Evolutionary conservation across 1,284 basidiomycete species (phyloP), one percentile per base, ranked within the genome.

Genomic region (Malassezia dermatis): DNA sequence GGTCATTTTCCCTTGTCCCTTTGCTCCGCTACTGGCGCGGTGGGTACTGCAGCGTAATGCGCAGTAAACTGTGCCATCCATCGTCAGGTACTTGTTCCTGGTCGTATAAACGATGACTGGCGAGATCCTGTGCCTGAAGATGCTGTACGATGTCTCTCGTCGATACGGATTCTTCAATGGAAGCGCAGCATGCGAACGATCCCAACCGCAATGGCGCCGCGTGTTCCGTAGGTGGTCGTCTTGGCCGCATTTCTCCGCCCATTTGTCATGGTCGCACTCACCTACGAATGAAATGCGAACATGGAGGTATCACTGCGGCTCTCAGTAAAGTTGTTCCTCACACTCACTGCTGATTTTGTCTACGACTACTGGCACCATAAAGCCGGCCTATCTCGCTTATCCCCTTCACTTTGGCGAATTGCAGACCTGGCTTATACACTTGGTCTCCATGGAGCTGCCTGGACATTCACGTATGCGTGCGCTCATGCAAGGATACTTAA

Each of bases 381-480:
- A 63, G 1, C 53, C 67, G 3, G 54, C 61, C 17, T 65, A 56
- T 47, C 58, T 56, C 4, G 27, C 58, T 8, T 43, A 61, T 32
- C 37, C 47, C 8, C 32, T 65, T 37, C 50, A 32, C 56, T 65
- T 53, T 48, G 58, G 45, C 41, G 58, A 65, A 32, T 63, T 61
- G 58, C 43, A 62, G 34, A 37, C 61, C 39, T 65, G 64, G 54
- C 55, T 35, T 4, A 42, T 50, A 1, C 60, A 63, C 48, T 50
- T 63, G 41, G 56, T 67, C 39, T 64, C 58, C 39, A 60, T 61
- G 48, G 67, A 71, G 51, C 49, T 59, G n/a, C 51, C 56, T 4
- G 69, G 69, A 19, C 69, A 71, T 52, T 61, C 62, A 12, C 67
- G 73, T 44, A 39, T 74, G 7, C 62, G 73, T 4, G 27, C 57